phyloP scores from a whole-genome alignment of 2,329 filamentous ascomycete species.

The Chaetomium globosum region DNA sequence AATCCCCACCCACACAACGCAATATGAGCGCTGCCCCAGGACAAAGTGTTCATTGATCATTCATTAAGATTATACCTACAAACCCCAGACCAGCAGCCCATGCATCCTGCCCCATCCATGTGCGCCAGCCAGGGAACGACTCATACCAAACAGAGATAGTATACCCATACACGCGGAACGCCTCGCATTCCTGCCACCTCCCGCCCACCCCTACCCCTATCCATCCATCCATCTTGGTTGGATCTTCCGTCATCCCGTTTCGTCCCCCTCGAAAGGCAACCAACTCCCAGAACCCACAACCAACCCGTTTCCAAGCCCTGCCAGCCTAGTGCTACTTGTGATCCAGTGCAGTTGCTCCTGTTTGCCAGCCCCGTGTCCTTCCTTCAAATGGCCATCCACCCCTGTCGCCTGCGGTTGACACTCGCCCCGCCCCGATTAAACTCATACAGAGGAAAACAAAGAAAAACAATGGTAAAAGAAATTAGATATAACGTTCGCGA shows the following conservation, averaged over 20 bases:
- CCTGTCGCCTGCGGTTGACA: background rate
- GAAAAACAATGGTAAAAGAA: background rate
- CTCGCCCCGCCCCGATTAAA: background rate
- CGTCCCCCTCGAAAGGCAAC: conserved; percentile 4
- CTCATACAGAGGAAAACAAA: conserved; percentile 12
- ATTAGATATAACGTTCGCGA: background rate
- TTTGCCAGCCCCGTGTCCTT: background rate
- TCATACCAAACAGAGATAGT: conserved; percentile 15
- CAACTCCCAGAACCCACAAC: background rate
- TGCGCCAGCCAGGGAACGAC: conserved; percentile 7
- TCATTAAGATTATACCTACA: conserved; percentile 27
- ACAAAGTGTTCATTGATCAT: conserved; percentile 9
- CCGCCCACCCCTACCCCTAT: too few relatives aligned
- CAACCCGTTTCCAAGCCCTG: background rate
- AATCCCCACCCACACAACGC: background rate
- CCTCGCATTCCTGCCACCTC: conserved; percentile 14
- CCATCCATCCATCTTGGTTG: background rate
- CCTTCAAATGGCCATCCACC: background rate
- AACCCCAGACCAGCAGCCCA: background rate
- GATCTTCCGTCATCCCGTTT: background rate
- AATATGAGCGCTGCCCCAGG: background rate
- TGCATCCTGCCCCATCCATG: conserved; percentile 11
- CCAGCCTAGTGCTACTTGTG: background rate
- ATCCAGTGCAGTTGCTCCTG: conserved; percentile 5
- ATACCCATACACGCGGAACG: conserved; percentile 18